Evolutionary conservation across 1,284 basidiomycete species (phyloP).

Genomic region (Cystobasidiaceae sp.): DNA sequence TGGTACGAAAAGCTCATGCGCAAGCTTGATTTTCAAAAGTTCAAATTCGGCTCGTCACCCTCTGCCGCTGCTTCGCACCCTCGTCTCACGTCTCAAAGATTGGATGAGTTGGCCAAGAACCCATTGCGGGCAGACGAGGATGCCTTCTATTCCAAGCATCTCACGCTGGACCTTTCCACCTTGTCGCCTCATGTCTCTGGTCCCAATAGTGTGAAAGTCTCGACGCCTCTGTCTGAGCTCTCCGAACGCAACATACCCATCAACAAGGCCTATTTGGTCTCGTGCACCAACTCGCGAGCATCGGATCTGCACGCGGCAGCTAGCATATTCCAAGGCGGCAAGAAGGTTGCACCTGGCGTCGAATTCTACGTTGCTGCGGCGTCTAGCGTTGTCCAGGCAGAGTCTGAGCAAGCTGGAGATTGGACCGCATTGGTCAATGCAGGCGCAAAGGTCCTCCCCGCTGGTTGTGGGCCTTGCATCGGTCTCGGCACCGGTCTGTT

Average conservation of each 20-base stretch:
- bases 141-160: conserved; percentile 80
- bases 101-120: conserved; percentile 61
- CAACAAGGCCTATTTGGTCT: conserved; percentile 96
- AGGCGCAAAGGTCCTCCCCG: conserved; percentile 86
- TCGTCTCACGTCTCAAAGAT: conserved; percentile 70
- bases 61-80: conserved; percentile 66
- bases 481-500: conserved; percentile 88
- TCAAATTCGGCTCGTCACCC: conserved; percentile 52
- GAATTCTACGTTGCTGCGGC: conserved; percentile 98
- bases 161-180: conserved; percentile 86
- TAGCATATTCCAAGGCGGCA: conserved; percentile 64
- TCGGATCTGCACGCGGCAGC: conserved; percentile 93
- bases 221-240: conserved; percentile 79
- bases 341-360: conserved; percentile 79
- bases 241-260: conserved; percentile 71
- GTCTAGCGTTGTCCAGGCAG: conserved; percentile 81
- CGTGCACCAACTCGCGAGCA: conserved; percentile 94
- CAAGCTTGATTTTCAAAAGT: conserved; percentile 73
- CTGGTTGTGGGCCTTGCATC: conserved; percentile 97
- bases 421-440: conserved; percentile 81
- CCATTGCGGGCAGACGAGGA: conserved; percentile 66
- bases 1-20: conserved; percentile 83
- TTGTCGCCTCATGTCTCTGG: conserved; percentile 94
- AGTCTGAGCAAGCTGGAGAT: conserved; percentile 76
- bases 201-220: conserved; percentile 95